These are phyloP conservation scores for Cardamine chenopodiifolia DNA, from an alignment of 345 rosid species.

Conservation along the genomic window DNA sequence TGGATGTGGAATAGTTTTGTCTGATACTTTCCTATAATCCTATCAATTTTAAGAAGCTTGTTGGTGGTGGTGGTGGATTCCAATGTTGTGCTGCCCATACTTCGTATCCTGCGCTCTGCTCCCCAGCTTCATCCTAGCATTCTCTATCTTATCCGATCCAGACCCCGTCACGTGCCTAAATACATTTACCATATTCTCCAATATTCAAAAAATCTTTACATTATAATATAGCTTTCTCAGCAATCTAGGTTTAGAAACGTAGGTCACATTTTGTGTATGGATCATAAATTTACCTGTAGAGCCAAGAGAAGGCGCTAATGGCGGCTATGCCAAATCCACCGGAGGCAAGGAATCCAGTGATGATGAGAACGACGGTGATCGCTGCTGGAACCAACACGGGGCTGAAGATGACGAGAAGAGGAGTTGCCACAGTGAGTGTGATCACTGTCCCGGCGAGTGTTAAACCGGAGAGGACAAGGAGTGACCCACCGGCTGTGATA, in stretches of 20 bases:
- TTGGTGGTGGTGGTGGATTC: conserved; percentile 48
- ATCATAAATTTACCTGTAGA: conserved; percentile 54
- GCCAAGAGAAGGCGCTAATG: conserved; percentile 72
- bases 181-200: conserved; percentile 10
- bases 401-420: conserved; percentile 74
- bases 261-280: background rate
- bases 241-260: background rate
- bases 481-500: conserved; percentile 73
- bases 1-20: background rate
- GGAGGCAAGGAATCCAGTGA: conserved; percentile 71
- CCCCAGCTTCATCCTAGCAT: conserved; percentile 61
- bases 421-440: conserved; percentile 68
- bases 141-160: conserved; percentile 66
- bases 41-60: conserved; percentile 3
- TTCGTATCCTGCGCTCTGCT: conserved; percentile 68
- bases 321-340: conserved; percentile 85
- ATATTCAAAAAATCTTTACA: background rate
- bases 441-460: conserved; percentile 74
- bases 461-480: conserved; percentile 68
- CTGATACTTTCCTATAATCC: background rate
- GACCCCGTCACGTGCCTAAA: conserved; percentile 63
- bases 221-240: background rate
- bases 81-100: conserved; percentile 45
- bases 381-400: conserved; percentile 82
- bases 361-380: conserved; percentile 52